Evolutionary conservation across 2,329 filamentous ascomycete species (phyloP), one percentile per base, ranked within the genome.

Genomic region (Cercospora sesami): DNA sequence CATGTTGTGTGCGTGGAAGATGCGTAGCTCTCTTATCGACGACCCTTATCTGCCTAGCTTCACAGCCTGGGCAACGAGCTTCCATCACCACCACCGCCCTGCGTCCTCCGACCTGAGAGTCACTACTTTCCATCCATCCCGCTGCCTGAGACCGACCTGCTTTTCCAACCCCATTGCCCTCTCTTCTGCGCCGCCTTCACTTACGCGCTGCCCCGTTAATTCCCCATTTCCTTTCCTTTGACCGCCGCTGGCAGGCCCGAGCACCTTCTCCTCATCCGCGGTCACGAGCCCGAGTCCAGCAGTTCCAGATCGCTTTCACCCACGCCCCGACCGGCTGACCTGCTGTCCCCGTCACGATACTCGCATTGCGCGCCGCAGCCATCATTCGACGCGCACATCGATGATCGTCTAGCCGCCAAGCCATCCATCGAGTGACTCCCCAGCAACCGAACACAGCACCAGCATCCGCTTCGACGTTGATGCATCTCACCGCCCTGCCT

Each of bases 251-350:
- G 53, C 45, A 51, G 45, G 45, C 45, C 45, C 45, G 18, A 51
- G 45, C 45, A 51, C 45, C 18, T 23, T 14, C 45, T 51, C 45
- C 45, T 51, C 45, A 51, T 53, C 53, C 26, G 30, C 53, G 53
- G 53, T 58, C 53, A 58, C 53, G 53, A 58, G 53, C 53, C 53
- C 53, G 53, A 58, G 53, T 30, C 53, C 53, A 58, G 26, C 53
- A 31, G 14, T 33, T 33, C 21, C 53, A n/a, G 12, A 7, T 58
- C 53, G 53, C 53, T n/a, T 33, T 33, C 53, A 30, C 30, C 53
- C 53, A 30, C 26, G 26, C 53, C 26, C 53, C 53, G 21, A 30
- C 26, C 53, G 26, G 53, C 53, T 33, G 30, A 30, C 53, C 26
- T 33, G 28, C 26, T 30, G 26, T n/a, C n/a, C 23, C 53, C 53